Evolutionary conservation across 495 filamentous ascomycete genomes (phyloP), one percentile per base, ranked within the genome.

Genomic region (Penicillium chermesinum): DNA sequence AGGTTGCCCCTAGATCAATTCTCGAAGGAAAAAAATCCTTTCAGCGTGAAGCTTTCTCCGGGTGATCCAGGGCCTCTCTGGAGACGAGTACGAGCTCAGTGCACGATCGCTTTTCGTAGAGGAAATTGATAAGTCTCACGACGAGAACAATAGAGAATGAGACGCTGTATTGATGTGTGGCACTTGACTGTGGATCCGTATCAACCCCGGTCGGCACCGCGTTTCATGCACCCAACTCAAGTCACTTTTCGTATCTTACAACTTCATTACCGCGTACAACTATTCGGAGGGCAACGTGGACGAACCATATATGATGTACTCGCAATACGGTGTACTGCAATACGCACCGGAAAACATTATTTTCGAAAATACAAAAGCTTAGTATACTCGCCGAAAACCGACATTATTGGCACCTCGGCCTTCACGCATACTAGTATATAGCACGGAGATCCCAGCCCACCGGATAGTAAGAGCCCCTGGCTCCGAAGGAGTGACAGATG

Each of bases 1-100:
- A 57, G 39, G 40, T 33, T 48, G 25, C 44, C 44, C 50, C 50
- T 48, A 32, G 39, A 17, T 34, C 32, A 15, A 18, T 44, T 20
- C 25, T 30, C 10, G 25, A 30, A n/a, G 25, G 5, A 30, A 30
- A 30, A 10, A 30, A 30, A 4, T 30, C 25, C 5, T 5, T 5
- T 10, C 4, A 30, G 10, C 4, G 5, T 30, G 25, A 30, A 30
- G 10, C 5, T 5, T 4, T 30, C 25, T 30, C 25, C 25, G 10
- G 25, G 25, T 30, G 4, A 10, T 4, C 25, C 4, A 4, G 10
- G 25, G 25, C 25, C 25, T 30, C 25, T 30, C 5, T 5, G 25
- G 10, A 10, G 25, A 30, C 25, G 4, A 30, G 10, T 30, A 30
- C 5, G 25, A 10, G 10, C 5, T 30, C 25, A 10, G 10, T 10